Percentiles rank a stretch among this genome's conserved stretches.
Conservation (phyloP, 1,284 basidiomycete genomes). For the Cystobasidium pallidum region DNA sequence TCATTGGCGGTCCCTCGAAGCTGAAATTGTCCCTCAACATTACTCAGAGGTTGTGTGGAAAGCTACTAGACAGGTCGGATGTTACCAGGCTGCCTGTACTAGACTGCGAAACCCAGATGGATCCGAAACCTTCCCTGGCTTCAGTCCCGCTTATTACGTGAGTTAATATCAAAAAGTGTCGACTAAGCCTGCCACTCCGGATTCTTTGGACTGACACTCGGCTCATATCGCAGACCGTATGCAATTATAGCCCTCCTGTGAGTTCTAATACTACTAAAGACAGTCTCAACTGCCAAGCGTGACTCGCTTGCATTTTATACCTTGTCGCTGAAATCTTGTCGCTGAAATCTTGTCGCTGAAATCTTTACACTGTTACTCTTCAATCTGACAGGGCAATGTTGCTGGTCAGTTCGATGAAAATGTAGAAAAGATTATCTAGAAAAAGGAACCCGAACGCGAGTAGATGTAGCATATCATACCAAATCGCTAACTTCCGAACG, state of each 20-base stretch:
- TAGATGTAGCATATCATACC: not conserved
- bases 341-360: not conserved
- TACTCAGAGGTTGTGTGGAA: conserved; percentile 43
- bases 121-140: conserved; percentile 22
- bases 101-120: conserved; percentile 15
- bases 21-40: no score
- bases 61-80: conserved; percentile 37
- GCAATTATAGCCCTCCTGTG: conserved; percentile 39
- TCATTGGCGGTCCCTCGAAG: no score
- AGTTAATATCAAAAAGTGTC: not conserved
- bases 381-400: conserved; percentile 19
- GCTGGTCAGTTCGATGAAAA: conserved; percentile 34
- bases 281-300: no score
- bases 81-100: conserved; percentile 33
- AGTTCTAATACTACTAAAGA: no score
- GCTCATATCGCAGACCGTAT: conserved; percentile 17
- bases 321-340: not conserved
- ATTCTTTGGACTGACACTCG: no score
- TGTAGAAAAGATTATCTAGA: conserved; percentile 30
- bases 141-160: conserved; percentile 17
- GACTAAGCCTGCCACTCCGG: no score
- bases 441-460: not conserved
- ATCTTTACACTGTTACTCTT: not conserved
- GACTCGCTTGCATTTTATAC: not conserved
- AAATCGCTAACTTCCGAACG: no score